phyloP scores from a whole-genome alignment of 2,329 filamentous ascomycete species.

The Trichophyton benhamiae region DNA sequence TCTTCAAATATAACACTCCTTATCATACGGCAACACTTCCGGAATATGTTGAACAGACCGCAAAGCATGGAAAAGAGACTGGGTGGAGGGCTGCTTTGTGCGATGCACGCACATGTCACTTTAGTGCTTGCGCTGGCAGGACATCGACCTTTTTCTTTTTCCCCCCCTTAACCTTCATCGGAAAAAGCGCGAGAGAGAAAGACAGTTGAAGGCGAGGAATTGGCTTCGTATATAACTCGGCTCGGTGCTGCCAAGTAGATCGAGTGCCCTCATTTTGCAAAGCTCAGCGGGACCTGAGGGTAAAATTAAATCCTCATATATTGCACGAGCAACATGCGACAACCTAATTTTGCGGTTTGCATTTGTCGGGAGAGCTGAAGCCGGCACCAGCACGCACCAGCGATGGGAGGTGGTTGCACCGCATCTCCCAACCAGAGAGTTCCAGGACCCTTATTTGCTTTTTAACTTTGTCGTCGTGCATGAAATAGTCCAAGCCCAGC shows the following conservation, averaged over 20 bases:
- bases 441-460: neutral
- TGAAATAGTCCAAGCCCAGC: conserved; percentile 1
- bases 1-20: neutral
- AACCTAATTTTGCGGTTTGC: neutral
- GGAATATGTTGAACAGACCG: neutral
- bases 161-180: neutral
- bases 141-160: neutral
- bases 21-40: neutral
- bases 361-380: neutral
- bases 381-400: conserved; percentile 1
- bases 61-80: neutral
- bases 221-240: neutral
- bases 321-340: neutral
- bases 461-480: conserved; percentile 3
- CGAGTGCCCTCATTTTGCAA: neutral
- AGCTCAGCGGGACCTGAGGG: neutral
- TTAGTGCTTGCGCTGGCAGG: neutral
- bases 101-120: neutral
- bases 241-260: neutral
- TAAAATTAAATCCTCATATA: neutral
- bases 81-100: neutral
- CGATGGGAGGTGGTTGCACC: neutral
- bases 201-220: neutral
- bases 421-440: neutral
- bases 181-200: neutral